Evolutionary conservation across 2,329 filamentous ascomycete species (phyloP).

Genomic region (Fusarium longipes): DNA sequence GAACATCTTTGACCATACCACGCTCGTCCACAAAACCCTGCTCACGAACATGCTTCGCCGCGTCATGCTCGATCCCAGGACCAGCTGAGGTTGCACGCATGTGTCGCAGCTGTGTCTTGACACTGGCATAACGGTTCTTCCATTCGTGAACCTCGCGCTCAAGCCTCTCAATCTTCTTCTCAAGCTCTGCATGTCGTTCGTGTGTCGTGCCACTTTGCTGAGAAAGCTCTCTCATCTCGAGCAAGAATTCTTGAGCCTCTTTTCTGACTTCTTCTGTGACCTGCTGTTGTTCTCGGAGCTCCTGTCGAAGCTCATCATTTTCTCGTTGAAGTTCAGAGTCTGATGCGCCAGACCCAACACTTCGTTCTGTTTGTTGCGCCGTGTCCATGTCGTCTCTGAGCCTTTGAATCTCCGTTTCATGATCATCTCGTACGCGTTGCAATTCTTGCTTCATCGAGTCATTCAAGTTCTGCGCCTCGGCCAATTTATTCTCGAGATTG

Average conservation of each 20-base stretch:
- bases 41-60: constrained; percentile 73
- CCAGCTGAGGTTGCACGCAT: constrained; percentile 85
- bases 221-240: constrained; percentile 89
- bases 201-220: constrained; percentile 81
- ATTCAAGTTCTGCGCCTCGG: constrained; percentile 80
- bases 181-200: constrained; percentile 84
- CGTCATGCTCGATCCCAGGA: constrained; percentile 74
- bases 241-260: constrained; percentile 84
- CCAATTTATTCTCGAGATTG: constrained; percentile 78
- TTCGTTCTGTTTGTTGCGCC: constrained; percentile 51
- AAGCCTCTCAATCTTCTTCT: constrained; percentile 78
- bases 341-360: constrained; percentile 46
- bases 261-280: constrained; percentile 87
- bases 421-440: constrained; percentile 76
- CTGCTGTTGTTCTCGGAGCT: constrained; percentile 78
- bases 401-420: constrained; percentile 70
- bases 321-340: constrained; percentile 71
- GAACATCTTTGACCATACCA: constrained; percentile 88
- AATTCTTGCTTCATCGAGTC: constrained; percentile 83
- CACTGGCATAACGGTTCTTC: constrained; percentile 87
- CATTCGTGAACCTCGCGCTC: constrained; percentile 89
- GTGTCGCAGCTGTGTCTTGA: constrained; percentile 87
- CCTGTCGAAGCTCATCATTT: constrained; percentile 74
- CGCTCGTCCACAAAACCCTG: constrained; percentile 75
- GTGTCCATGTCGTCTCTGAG: constrained; percentile 73